A percentile compares a stretch with the other conserved stretches of the same genome.
Conservation (phyloP, 192 early-diverging fungal genomes). For the Linnemannia hyalina region DNA sequence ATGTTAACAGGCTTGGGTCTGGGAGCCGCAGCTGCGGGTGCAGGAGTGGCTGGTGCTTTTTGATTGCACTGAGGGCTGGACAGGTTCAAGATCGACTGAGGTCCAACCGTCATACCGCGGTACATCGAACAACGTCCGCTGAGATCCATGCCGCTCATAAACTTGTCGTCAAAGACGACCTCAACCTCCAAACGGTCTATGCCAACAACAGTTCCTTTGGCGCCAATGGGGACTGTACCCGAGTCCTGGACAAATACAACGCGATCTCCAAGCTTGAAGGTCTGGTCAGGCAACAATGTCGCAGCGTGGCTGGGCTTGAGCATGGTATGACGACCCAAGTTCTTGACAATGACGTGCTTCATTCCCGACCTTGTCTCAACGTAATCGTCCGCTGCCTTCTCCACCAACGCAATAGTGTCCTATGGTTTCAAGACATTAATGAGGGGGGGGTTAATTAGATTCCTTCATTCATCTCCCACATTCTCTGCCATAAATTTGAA, state of each 20-base stretch:
- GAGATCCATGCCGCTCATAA: constrained; percentile 85
- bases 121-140: constrained; percentile 81
- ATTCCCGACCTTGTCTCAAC: constrained; percentile 53
- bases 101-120: constrained; percentile 79
- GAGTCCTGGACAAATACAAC: constrained; percentile 79
- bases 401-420: constrained; percentile 70
- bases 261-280: constrained; percentile 90
- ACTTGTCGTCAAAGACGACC: constrained; percentile 87
- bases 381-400: constrained; percentile 65
- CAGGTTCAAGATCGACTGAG: constrained; percentile 80
- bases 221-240: constrained; percentile 84
- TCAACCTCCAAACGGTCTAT: constrained; percentile 83
- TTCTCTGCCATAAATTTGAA: too few relatives aligned
- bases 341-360: constrained; percentile 62
- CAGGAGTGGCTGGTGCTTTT: constrained; percentile 2
- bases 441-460: neutral
- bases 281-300: constrained; percentile 79
- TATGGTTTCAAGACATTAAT: constrained; percentile 32
- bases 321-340: constrained; percentile 68
- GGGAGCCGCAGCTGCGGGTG: constrained; percentile 13
- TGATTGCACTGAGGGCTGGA: constrained; percentile 67
- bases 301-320: constrained; percentile 86
- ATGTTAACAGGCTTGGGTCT: constrained; percentile 25
- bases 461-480: too few relatives aligned
- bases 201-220: constrained; percentile 88